Evolutionary conservation across 129 eudicot genomes (phyloP), one percentile per base, ranked within the genome.

Genomic region (Arctium minus): DNA sequence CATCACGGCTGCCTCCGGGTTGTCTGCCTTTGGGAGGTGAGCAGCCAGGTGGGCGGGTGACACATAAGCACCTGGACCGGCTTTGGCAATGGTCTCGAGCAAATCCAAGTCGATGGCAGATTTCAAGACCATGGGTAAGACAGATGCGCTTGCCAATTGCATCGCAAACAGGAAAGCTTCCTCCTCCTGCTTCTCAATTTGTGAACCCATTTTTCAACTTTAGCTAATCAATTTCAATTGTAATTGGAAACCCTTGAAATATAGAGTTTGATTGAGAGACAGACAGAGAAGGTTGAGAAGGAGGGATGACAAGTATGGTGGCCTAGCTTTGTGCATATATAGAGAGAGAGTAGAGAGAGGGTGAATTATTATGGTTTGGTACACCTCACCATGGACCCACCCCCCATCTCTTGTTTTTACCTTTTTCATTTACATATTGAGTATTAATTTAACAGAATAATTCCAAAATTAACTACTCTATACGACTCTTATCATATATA

Each of bases 101-200:
- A 93, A 77, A 83, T 93, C 91, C n/a, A 93, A 92, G 81, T 93
- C 98, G 1, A 93, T 72, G 38, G 97, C 97, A 13, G 98, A 76
- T 69, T 91, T 93, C 18, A 93, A 86, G 2, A 91, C 97, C 98
- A 93, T 93, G 29, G 98, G 98, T 0, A 91, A 91, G 0, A 89
- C 95, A 0, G 95, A 94, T 0, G 93, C 94, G 69, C 91, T 89
- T 39, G 97, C 93, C 74, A 92, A 64, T 81, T 92, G 94, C 97
- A 92, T 90, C 64, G 98, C 97, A 32, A 84, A 94, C 13, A 91
- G 82, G 83, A 79, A 89, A 0, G 91, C 88, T 80, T 86, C 90
- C 7, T 86, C 84, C 37, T 88, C 91, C 32, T 82, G 30, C 67
- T 53, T 7, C 8, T 39, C 7, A 50, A 12, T 50, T 13, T 53